Conservation (phyloP, 2,329 filamentous ascomycete genomes). For the Ascochyta koolunga region DNA sequence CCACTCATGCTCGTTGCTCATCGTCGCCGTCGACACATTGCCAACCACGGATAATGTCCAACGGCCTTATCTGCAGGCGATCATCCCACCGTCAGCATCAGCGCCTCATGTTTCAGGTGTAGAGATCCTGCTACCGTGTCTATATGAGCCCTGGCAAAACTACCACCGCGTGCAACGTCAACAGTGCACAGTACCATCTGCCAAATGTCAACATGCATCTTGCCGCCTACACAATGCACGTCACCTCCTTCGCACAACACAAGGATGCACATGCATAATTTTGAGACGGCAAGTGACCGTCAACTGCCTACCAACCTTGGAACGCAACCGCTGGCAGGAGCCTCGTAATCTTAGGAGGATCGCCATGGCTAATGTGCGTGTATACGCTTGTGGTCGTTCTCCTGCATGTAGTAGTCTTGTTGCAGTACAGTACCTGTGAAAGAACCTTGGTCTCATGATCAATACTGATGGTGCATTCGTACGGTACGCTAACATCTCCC, state of each 20-base stretch:
- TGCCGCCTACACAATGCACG: constrained; percentile 15
- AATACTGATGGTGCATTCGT: no score
- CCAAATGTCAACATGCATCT: constrained; percentile 9
- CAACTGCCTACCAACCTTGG: background rate
- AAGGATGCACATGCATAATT: constrained; percentile 3
- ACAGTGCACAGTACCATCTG: constrained; percentile 7
- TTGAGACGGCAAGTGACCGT: background rate
- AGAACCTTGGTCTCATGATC: no score
- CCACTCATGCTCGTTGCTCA: constrained; percentile 4
- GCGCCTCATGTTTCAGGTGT: constrained; percentile 17
- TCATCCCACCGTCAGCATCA: constrained; percentile 7
- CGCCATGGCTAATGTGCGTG: background rate
- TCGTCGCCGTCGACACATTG: background rate
- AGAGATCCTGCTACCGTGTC: constrained; percentile 9
- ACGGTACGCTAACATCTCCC: no score
- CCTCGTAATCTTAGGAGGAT: constrained; percentile 1
- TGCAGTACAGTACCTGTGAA: no score
- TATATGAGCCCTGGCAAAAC: background rate
- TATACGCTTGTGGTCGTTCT: background rate
- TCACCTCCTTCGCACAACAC: constrained; percentile 3
- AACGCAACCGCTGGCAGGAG: background rate
- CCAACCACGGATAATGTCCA: constrained; percentile 1
- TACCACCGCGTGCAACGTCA: constrained; percentile 8
- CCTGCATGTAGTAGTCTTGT: constrained; percentile 10
- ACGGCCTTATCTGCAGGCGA: constrained; percentile 4